phyloP scores from a whole-genome alignment of 257 asterid genomes.

The Ehretia macrophylla region DNA sequence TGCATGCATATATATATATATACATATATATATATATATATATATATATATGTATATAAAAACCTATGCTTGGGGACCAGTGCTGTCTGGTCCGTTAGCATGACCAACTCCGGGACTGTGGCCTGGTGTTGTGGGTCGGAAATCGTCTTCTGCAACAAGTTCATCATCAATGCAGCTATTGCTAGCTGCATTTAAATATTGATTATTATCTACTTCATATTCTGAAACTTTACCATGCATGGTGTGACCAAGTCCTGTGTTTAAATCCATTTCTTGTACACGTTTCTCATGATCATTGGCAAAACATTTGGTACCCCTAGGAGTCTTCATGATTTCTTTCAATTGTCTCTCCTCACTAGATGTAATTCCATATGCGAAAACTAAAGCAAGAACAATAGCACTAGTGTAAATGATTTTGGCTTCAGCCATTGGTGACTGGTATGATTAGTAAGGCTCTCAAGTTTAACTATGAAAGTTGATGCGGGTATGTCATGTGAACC shows the following conservation, averaged over 20 bases:
- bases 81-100: background rate
- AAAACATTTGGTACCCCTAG: background rate
- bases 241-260: background rate
- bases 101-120: slow-evolving; percentile 37
- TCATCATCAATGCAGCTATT: background rate
- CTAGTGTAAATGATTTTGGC: slow-evolving; percentile 3
- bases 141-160: background rate
- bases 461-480: background rate
- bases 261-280: background rate
- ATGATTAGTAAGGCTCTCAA: too few species aligned
- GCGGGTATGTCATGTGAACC: background rate
- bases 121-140: slow-evolving; percentile 16
- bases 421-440: slow-evolving; percentile 13
- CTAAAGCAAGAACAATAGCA: slow-evolving; percentile 14
- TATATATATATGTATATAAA: too few species aligned
- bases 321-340: slow-evolving; percentile 1
- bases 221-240: slow-evolving; percentile 14
- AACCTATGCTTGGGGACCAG: background rate
- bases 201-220: background rate
- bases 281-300: background rate
- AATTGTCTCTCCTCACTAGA: slow-evolving; percentile 11
- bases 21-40: too few species aligned
- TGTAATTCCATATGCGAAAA: slow-evolving; percentile 8
- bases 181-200: background rate
- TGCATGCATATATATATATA: too few species aligned